A percentile compares a stretch with the other conserved stretches of the same genome.
These are phyloP conservation scores for Microdochium bolleyi DNA, from an alignment of 2,329 filamentous ascomycete genomes.

Conservation along the genomic window DNA sequence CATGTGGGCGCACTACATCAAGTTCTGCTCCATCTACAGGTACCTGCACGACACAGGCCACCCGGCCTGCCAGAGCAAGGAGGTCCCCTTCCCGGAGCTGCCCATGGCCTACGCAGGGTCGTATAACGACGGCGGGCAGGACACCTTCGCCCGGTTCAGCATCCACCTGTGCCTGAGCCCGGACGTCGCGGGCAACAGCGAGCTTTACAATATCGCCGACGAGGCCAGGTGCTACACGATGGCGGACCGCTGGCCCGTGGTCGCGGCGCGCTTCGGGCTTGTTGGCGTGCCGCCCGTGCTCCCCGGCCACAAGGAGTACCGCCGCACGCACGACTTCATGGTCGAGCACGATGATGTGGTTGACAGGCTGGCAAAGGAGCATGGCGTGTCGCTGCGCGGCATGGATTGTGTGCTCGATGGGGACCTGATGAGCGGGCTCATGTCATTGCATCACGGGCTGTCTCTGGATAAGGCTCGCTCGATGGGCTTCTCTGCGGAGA, in stretches of 20 bases:
- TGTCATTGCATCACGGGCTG: not conserved
- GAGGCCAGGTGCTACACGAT: conserved; percentile 14
- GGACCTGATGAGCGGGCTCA: not conserved
- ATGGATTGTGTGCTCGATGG: not conserved
- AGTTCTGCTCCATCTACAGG: conserved; percentile 27
- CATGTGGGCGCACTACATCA: conserved; percentile 29
- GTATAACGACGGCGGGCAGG: conserved; percentile 22
- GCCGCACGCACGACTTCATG: not conserved
- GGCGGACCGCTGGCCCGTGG: conserved; percentile 19
- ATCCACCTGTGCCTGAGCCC: conserved; percentile 20
- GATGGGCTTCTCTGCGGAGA: conserved; percentile 17
- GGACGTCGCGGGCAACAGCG: conserved; percentile 2
- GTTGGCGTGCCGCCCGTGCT: conserved; percentile 8
- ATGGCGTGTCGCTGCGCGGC: not conserved
- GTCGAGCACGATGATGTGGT: not conserved
- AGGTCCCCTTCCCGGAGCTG: conserved; percentile 21
- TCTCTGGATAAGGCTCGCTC: conserved; percentile 7
- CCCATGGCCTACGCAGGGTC: conserved; percentile 11
- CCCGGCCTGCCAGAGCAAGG: conserved; percentile 3
- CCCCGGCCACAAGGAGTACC: not conserved
- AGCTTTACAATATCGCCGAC: conserved; percentile 24
- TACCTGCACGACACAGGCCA: conserved; percentile 12
- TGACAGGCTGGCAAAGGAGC: not conserved
- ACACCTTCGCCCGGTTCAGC: conserved; percentile 17
- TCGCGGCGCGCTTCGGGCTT: conserved; percentile 22